Base-by-base conservation (phyloP, 495 filamentous ascomycete genomes). In the Neurospora hispaniola region DNA sequence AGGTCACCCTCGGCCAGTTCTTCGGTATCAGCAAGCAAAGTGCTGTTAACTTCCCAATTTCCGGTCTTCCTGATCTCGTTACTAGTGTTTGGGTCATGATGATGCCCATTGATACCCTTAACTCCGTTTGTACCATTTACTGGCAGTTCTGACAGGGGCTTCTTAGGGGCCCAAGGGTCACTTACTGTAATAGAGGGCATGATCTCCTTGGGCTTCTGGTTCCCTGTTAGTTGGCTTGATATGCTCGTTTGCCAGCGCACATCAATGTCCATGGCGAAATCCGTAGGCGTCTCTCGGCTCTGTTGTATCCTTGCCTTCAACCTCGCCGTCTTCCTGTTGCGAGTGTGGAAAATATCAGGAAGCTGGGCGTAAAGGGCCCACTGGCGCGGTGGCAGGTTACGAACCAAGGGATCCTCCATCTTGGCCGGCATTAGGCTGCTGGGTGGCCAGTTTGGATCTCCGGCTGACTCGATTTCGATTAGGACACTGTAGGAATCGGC, bases 401-500 rank as follows among this genome's bases (percentile, higher is more conserved):
- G 70, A 77, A 38, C 73, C 46, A 70, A 76, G 70, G 76, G 73
- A 20, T 75, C 48, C 9, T 75, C 72, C 38, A 72, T 74, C 54
- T 78, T 75, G 44, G 76, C 73, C n/a, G 78, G 77, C 41, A 83
- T 75, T 2, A 84, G 75, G 31, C 83, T 81, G 43, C 80, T 54
- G 0, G 85, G 85, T n/a, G 86, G 86, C 86, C 86, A 88, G 69
- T 80, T 77, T 43, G 77, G 74, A 69, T 81, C 82, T 41, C 83
- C 81, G 3, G 82, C 80, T 8, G 85, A 83, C 70, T 86, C 83
- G 7, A 88, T 73, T 74, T 84, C 81, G 43, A 86, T 75, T n/a
- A 80, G 78, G 31, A 87, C 73, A 39, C 78, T 76, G 75, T 88
- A 88, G 20, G 73, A 70, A 41, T 85, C 82, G 38, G 81, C 84